A percentile compares a stretch with the other conserved stretches of the same genome.
Conservation (phyloP, 805 yeast genomes). For the Lipomyces japonicus region DNA sequence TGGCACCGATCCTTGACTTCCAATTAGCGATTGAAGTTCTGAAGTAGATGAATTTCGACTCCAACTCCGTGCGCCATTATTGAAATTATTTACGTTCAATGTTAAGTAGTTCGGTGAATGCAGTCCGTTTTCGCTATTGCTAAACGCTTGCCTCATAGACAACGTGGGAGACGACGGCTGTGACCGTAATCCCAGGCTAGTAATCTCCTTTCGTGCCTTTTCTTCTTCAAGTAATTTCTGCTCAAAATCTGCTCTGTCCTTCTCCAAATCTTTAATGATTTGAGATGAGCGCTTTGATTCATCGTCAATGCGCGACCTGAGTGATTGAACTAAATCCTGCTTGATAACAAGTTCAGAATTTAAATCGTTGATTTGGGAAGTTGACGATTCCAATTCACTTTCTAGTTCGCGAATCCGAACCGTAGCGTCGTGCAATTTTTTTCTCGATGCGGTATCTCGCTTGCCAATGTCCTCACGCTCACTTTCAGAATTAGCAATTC, state of each 20-base stretch:
- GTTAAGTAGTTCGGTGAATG: not conserved
- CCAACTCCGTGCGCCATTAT: constrained; percentile 1
- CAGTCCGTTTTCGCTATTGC: not conserved
- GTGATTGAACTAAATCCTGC: constrained; percentile 17
- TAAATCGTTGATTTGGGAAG: constrained; percentile 16
- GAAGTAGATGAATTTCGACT: constrained; percentile 19
- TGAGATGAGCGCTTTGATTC: constrained; percentile 12
- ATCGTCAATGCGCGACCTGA: constrained; percentile 23
- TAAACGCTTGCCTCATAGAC: constrained; percentile 10
- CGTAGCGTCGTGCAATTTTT: constrained; percentile 13
- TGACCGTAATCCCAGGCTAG: constrained; percentile 8
- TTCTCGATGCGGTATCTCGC: constrained; percentile 31
- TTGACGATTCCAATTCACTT: constrained; percentile 7
- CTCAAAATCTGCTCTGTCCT: constrained; percentile 27
- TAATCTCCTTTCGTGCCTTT: constrained; percentile 24
- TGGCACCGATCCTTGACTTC: constrained; percentile 7
- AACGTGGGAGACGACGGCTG: constrained; percentile 16
- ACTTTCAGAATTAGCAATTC: constrained; percentile 45
- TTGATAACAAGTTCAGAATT: constrained; percentile 21
- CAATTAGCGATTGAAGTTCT: constrained; percentile 1
- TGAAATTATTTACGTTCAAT: not conserved
- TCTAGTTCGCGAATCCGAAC: constrained; percentile 6
- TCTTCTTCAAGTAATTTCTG: constrained; percentile 26
- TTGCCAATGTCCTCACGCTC: constrained; percentile 44
- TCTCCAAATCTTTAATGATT: constrained; percentile 28